Percentiles rank a stretch among this genome's conserved stretches.
These are phyloP conservation scores for Dryas drummondii DNA, from an alignment of 306 rosid genomes.

Conservation along the genomic window DNA sequence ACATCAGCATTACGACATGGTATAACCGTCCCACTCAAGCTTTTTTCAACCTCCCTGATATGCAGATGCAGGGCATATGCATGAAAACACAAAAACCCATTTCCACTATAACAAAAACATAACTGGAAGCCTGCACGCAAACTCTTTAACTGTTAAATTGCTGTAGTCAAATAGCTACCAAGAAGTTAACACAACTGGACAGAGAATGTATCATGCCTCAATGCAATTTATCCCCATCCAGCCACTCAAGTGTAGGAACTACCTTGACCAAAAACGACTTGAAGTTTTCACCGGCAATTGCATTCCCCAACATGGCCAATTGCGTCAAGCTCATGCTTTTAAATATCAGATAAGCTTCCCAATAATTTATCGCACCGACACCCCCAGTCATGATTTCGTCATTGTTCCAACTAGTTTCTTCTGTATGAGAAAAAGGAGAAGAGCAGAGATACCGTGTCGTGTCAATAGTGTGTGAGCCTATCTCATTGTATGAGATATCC, in stretches of 20 bases:
- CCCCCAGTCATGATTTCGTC: slow-evolving; percentile 32
- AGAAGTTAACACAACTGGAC: not conserved
- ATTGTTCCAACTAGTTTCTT: slow-evolving; percentile 52
- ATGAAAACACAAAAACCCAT: not conserved
- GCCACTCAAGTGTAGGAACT: slow-evolving; percentile 51
- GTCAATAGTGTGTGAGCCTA: slow-evolving; percentile 68
- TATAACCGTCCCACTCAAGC: no score
- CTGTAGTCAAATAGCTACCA: not conserved
- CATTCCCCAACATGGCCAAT: slow-evolving; percentile 58
- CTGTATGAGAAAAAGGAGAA: slow-evolving; percentile 71
- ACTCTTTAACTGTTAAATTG: not conserved
- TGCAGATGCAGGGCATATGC: not conserved
- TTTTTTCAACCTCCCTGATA: no score
- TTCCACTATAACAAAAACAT: not conserved
- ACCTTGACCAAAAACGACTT: slow-evolving; percentile 54
- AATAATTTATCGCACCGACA: slow-evolving; percentile 35
- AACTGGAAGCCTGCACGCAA: not conserved
- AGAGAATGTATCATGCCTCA: not conserved
- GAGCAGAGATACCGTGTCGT: slow-evolving; percentile 65
- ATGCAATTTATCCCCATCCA: slow-evolving; percentile 43
- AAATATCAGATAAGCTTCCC: slow-evolving; percentile 74
- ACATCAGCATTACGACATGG: no score
- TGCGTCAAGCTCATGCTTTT: slow-evolving; percentile 59
- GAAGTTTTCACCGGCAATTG: slow-evolving; percentile 54
- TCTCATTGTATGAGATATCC: slow-evolving; percentile 68